Percentiles rank a stretch among this genome's conserved stretches.
These are phyloP conservation scores for Suillus luteus DNA, from an alignment of 768 basidiomycete genomes.

Conservation along the genomic window DNA sequence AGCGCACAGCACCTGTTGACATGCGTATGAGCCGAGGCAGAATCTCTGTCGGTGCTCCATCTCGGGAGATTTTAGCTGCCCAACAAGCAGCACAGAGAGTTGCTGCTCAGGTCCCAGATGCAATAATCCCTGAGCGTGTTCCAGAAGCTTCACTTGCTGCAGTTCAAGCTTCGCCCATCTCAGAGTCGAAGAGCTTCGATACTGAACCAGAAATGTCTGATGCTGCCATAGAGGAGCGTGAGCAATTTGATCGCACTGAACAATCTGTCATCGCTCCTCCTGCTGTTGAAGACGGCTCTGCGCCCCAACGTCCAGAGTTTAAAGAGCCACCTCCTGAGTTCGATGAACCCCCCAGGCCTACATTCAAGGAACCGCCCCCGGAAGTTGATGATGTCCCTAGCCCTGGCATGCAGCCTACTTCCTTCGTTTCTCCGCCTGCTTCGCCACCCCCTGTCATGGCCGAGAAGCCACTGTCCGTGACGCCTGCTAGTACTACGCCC, in stretches of 20 bases:
- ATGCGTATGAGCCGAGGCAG: slow-evolving; percentile 82
- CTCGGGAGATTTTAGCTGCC: slow-evolving; percentile 68
- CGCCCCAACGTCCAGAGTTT: slow-evolving; percentile 48
- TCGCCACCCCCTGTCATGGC: slow-evolving; percentile 28
- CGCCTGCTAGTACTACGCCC: slow-evolving; percentile 44
- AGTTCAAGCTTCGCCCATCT: slow-evolving; percentile 24
- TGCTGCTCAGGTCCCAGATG: slow-evolving; percentile 34
- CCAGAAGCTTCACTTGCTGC: slow-evolving; percentile 19
- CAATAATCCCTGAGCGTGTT: slow-evolving; percentile 16
- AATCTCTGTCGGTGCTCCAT: slow-evolving; percentile 71
- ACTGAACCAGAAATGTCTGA: slow-evolving; percentile 22
- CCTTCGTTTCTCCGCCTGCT: slow-evolving; percentile 23
- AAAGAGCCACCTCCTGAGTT: slow-evolving; percentile 59
- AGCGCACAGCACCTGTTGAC: slow-evolving; percentile 86
- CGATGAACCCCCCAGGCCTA: slow-evolving; percentile 41
- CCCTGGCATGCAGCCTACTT: slow-evolving; percentile 17
- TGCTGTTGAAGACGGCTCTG: slow-evolving; percentile 18
- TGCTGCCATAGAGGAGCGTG: slow-evolving; percentile 8
- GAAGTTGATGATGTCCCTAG: slow-evolving; percentile 48
- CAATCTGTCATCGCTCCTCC: slow-evolving; percentile 9
- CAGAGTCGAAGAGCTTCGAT: slow-evolving; percentile 20
- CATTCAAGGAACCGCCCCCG: slow-evolving; percentile 65
- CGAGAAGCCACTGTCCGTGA: slow-evolving; percentile 35
- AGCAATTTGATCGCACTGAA: slow-evolving; percentile 35
- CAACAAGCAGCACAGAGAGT: slow-evolving; percentile 65